Percentiles rank a stretch among this genome's conserved stretches.
These are phyloP conservation scores for Haplosporangium gracile DNA, from an alignment of 192 early-diverging fungal genomes.

Conservation along the genomic window DNA sequence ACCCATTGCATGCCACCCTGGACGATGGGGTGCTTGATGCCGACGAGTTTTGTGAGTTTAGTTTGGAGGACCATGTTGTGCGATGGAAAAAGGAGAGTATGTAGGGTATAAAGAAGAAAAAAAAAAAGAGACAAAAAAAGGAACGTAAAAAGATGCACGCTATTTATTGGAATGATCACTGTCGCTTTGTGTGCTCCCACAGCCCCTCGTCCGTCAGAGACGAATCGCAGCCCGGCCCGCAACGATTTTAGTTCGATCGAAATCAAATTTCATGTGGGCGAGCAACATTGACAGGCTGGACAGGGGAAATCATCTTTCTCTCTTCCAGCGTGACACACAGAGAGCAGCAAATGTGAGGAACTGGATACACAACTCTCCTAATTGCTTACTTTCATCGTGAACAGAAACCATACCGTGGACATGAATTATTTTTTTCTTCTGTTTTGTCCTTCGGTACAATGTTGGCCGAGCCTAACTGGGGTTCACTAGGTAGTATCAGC, in stretches of 20 bases:
- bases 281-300: neutral
- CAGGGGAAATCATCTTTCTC: neutral
- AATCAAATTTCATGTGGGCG: neutral
- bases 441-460: neutral
- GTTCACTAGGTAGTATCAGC: neutral
- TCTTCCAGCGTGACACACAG: neutral
- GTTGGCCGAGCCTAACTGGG: neutral
- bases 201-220: neutral
- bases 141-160: neutral
- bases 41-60: constrained; percentile 73
- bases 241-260: constrained; percentile 2
- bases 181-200: neutral
- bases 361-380: neutral
- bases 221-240: constrained; percentile 34
- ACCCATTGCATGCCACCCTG: constrained; percentile 90
- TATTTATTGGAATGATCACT: neutral
- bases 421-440: too few relatives aligned
- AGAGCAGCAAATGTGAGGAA: neutral
- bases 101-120: constrained; percentile 4
- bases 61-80: constrained; percentile 71
- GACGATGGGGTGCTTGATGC: constrained; percentile 80
- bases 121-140: neutral
- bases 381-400: neutral
- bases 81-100: neutral
- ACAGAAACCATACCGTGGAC: neutral